Evolutionary conservation across 163 green algal species (phyloP), one percentile per base, ranked within the genome.

Genomic region (Chlamydomonas reinhardtii): DNA sequence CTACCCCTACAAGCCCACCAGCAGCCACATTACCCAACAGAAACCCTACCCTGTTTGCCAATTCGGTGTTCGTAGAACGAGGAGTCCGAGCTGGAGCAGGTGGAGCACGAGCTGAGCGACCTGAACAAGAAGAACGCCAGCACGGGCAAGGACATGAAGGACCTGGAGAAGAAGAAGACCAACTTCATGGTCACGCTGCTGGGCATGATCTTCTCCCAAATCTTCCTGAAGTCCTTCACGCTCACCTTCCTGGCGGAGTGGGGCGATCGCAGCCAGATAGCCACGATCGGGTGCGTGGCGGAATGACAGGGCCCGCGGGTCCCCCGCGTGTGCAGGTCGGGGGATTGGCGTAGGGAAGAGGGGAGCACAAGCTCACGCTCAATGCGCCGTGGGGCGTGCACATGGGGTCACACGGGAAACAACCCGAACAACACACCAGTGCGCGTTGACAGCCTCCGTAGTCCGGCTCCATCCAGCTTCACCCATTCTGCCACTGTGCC

Each of bases 231-330:
- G 83, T 93, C 95, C 0, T 99, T 99, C 91, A 96, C 97, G 29
- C 93, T 99, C 64, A 99, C 96, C 0, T 99, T 99, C 88, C 82
- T 99, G 32, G 98, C 97, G 1, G 98, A 99, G 91, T 99, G 98
- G 98, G 98, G 98, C 17, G 98, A 99, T 90, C 94, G 98, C 52
- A 98, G 94, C 88, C 98, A 99, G 87, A 98, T 99, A 81, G 96
- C 97, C 3, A 99, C 97, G 15, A 99, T 99, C 70, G 96, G 93
- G 95, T 97, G 76, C 48, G 91, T 29, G 17, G n/a, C n/a, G n/a
- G n/a, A n/a, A n/a, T n/a, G n/a, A n/a, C n/a, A n/a, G n/a, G n/a
- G n/a, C n/a, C n/a, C n/a, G n/a, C n/a, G n/a, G n/a, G n/a, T n/a
- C n/a, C n/a, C n/a, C n/a, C n/a, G n/a, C n/a, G n/a, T n/a, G n/a